phyloP scores from a whole-genome alignment of 208 protist species.

The Acanthamoeba lenticulata region DNA sequence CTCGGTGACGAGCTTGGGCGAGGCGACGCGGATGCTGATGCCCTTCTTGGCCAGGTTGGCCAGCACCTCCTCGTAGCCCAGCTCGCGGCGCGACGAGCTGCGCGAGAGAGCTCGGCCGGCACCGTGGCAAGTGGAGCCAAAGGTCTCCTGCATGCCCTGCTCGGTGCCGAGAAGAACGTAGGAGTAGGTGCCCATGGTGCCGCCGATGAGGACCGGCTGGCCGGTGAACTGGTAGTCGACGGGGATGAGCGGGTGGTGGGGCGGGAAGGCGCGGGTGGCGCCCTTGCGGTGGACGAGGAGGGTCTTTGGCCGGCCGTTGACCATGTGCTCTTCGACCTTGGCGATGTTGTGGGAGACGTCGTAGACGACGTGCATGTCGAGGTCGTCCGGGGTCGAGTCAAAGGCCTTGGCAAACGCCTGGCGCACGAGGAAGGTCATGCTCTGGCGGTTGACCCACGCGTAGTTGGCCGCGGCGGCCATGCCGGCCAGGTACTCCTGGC shows the following conservation, averaged over 20 bases:
- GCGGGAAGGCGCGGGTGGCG: slow-evolving; percentile 91
- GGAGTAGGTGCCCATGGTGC: slow-evolving; percentile 91
- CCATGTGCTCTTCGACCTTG: slow-evolving; percentile 89
- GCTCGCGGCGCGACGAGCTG: slow-evolving; percentile 71
- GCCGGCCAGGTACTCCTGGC: slow-evolving; percentile 87
- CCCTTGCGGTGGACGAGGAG: slow-evolving; percentile 93
- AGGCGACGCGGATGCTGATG: slow-evolving; percentile 88
- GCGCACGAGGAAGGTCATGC: slow-evolving; percentile 89
- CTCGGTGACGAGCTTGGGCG: slow-evolving; percentile 90
- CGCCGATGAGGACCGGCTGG: slow-evolving; percentile 93
- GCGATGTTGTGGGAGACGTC: slow-evolving; percentile 94
- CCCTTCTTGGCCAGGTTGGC: slow-evolving; percentile 79
- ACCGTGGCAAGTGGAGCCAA: slow-evolving; percentile 92
- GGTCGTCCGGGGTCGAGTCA: slow-evolving; percentile 81
- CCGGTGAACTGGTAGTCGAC: slow-evolving; percentile 85
- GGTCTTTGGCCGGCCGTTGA: slow-evolving; percentile 83
- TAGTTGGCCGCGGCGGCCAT: slow-evolving; percentile 92
- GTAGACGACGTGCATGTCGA: slow-evolving; percentile 92
- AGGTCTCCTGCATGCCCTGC: slow-evolving; percentile 86
- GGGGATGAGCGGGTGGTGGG: slow-evolving; percentile 90
- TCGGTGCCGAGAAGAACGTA: slow-evolving; percentile 92
- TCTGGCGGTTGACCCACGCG: slow-evolving; percentile 90
- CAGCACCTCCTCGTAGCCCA: slow-evolving; percentile 81
- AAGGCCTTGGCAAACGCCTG: slow-evolving; percentile 84
- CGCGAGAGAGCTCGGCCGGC: slow-evolving; percentile 86